phyloP scores from a whole-genome alignment of 1,139 yeast genomes.

The Nematodospora anomalae region DNA sequence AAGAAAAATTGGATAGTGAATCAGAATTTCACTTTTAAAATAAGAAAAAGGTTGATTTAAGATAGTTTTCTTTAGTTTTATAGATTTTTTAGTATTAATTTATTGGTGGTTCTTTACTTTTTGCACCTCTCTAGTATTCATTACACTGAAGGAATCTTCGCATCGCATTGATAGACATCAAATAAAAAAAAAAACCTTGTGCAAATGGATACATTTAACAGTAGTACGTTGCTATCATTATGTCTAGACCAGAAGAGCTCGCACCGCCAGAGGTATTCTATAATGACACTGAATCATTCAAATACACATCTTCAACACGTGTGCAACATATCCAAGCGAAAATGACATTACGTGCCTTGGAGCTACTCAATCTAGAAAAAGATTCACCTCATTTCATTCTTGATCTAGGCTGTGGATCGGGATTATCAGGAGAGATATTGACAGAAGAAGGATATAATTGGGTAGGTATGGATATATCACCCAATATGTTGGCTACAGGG shows the following conservation, averaged over 20 bases:
- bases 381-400: slow-evolving; percentile 69
- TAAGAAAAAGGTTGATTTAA: too few relatives aligned
- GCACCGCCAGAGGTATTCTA: slow-evolving; percentile 98
- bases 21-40: slow-evolving; percentile 15
- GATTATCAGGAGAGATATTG: slow-evolving; percentile 89
- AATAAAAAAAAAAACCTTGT: slow-evolving; percentile 6
- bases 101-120: slow-evolving; percentile 1
- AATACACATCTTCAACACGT: slow-evolving; percentile 90
- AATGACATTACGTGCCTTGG: slow-evolving; percentile 93
- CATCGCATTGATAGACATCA: slow-evolving; percentile 2
- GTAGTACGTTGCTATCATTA: slow-evolving; percentile 31
- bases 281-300: slow-evolving; percentile 83
- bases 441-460: slow-evolving; percentile 93
- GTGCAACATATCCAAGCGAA: slow-evolving; percentile 97
- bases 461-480: slow-evolving; percentile 97
- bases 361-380: slow-evolving; percentile 68
- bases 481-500: slow-evolving; percentile 94
- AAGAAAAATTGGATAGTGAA: slow-evolving; percentile 11
- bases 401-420: slow-evolving; percentile 98
- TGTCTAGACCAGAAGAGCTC: slow-evolving; percentile 97
- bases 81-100: not conserved
- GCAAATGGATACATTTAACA: too few relatives aligned
- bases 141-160: too few relatives aligned
- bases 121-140: too few relatives aligned
- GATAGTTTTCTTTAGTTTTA: not conserved